Evolutionary conservation across 768 basidiomycete genomes (phyloP).

Genomic region (Russula foetens): DNA sequence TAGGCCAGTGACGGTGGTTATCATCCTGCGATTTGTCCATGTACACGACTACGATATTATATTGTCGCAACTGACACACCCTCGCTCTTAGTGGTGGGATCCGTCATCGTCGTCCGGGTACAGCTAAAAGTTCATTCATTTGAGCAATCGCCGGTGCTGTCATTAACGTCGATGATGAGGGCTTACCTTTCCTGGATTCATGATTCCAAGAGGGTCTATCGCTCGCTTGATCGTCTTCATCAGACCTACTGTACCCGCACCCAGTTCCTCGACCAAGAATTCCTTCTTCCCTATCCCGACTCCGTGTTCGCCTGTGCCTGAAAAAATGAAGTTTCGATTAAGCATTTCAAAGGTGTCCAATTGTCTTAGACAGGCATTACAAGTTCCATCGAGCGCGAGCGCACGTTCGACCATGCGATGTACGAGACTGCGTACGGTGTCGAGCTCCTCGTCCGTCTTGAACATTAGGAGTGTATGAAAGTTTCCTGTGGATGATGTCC

Average conservation of each 20-base stretch:
- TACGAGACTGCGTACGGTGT: slow-evolving; percentile 31
- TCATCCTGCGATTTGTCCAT: background rate
- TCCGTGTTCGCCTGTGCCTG: slow-evolving; percentile 79
- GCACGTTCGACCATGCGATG: slow-evolving; percentile 60
- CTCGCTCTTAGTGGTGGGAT: background rate
- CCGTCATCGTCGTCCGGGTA: slow-evolving; percentile 6
- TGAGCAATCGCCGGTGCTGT: background rate
- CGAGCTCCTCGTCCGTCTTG: slow-evolving; percentile 31
- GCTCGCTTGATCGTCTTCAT: slow-evolving; percentile 78
- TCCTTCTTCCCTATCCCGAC: slow-evolving; percentile 80
- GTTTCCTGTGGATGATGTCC: slow-evolving; percentile 28
- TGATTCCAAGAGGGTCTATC: slow-evolving; percentile 65
- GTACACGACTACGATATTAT: background rate
- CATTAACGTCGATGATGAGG: background rate
- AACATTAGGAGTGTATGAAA: slow-evolving; percentile 35
- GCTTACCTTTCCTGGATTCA: slow-evolving; percentile 81
- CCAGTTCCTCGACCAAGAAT: slow-evolving; percentile 77
- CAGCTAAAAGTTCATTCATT: background rate
- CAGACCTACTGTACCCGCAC: slow-evolving; percentile 69
- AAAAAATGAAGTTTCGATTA: background rate
- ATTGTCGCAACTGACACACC: background rate
- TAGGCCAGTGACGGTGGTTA: background rate
- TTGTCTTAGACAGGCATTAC: slow-evolving; percentile 29
- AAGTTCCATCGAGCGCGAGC: slow-evolving; percentile 65
- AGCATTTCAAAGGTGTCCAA: no score